A percentile compares a stretch with the other conserved stretches of the same genome.
These are phyloP conservation scores for Yamadazyma sp. DNA, from an alignment of 805 yeast species.

Conservation along the genomic window DNA sequence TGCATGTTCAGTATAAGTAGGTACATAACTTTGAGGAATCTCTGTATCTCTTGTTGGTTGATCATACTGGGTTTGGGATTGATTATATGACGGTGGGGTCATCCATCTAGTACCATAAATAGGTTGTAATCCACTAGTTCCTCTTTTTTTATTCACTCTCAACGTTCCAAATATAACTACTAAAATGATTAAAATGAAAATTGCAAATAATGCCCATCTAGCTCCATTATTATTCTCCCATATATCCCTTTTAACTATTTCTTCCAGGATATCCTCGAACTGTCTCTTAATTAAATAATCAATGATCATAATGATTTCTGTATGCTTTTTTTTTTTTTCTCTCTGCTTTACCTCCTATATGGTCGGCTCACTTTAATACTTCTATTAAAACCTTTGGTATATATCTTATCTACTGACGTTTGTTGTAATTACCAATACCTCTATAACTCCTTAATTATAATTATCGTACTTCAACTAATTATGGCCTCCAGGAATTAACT, in stretches of 20 bases:
- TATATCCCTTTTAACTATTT: conserved; percentile 11
- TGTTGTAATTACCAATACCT: too few species aligned
- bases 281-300: background rate
- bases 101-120: conserved; percentile 79
- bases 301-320: background rate
- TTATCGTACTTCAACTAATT: too few species aligned
- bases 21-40: conserved; percentile 48
- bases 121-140: conserved; percentile 51
- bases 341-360: too few species aligned
- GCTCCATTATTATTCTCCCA: conserved; percentile 30
- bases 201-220: conserved; percentile 65
- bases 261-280: conserved; percentile 2
- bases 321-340: background rate
- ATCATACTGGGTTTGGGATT: conserved; percentile 58
- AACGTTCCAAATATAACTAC: conserved; percentile 50
- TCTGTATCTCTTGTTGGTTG: conserved; percentile 44
- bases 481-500: too few species aligned
- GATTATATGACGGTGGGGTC: conserved; percentile 77
- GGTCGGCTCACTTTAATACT: too few species aligned
- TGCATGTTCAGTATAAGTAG: conserved; percentile 64
- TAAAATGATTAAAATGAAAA: conserved; percentile 49
- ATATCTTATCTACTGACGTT: too few species aligned
- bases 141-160: conserved; percentile 52
- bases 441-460: too few species aligned
- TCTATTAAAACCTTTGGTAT: too few species aligned